Conservation (phyloP, 2,329 filamentous ascomycete species). For the Calonectria leucothoes region DNA sequence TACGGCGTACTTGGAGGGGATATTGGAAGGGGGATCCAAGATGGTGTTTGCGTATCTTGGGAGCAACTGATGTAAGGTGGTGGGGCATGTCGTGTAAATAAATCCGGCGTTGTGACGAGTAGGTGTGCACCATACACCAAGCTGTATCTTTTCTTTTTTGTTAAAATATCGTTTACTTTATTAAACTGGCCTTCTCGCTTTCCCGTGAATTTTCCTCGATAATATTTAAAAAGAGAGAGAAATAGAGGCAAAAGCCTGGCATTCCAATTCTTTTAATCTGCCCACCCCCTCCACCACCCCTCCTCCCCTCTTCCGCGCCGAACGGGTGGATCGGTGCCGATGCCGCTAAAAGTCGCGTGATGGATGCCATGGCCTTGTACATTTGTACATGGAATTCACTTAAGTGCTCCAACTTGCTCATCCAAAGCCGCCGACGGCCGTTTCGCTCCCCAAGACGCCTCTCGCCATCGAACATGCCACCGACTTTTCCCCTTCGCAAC, state of each 20-base stretch:
- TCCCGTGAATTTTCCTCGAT: too few relatives aligned
- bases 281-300: not conserved
- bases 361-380: not conserved
- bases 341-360: constrained; percentile 8
- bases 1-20: constrained; percentile 28
- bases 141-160: not conserved
- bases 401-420: constrained; percentile 41
- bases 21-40: constrained; percentile 19
- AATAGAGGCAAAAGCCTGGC: too few relatives aligned
- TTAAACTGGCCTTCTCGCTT: too few relatives aligned
- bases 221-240: not conserved
- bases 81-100: not conserved
- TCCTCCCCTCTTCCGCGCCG: not conserved
- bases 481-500: constrained; percentile 17
- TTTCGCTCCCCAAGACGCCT: not conserved
- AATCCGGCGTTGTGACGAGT: not conserved
- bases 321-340: not conserved
- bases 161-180: too few relatives aligned
- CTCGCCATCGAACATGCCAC: constrained; percentile 13
- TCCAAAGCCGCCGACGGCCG: not conserved
- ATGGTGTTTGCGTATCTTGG: constrained; percentile 29
- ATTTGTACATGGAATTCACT: constrained; percentile 9
- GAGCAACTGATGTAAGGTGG: not conserved
- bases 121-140: not conserved
- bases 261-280: not conserved